Percentiles rank a stretch among this genome's conserved stretches.
These are phyloP conservation scores for Gaultheria prostrata DNA, from an alignment of 148 eudicot genomes.

Conservation along the genomic window DNA sequence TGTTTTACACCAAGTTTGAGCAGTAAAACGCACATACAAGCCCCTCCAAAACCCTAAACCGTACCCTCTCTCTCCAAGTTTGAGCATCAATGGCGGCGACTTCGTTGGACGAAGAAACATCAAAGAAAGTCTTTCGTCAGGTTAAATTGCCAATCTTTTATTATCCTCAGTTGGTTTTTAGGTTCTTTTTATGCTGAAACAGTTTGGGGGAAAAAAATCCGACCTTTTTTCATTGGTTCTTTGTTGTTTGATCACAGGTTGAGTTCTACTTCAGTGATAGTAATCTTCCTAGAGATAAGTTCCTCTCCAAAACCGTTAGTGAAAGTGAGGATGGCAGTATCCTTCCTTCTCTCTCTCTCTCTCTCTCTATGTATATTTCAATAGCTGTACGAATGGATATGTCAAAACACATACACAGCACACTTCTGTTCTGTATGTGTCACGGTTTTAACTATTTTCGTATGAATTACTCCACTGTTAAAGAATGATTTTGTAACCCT, in stretches of 20 bases:
- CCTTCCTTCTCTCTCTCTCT: conserved; percentile 34
- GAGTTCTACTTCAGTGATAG: conserved; percentile 96
- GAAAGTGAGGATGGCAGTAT: conserved; percentile 92
- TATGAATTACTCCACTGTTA: neutral
- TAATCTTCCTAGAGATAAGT: conserved; percentile 76
- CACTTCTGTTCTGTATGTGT: no score
- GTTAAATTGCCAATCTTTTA: conserved; percentile 22
- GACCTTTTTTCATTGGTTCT: neutral
- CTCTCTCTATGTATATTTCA: neutral
- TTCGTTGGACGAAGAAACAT: conserved; percentile 58
- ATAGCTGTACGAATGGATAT: neutral
- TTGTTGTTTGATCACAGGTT: conserved; percentile 40
- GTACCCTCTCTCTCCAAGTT: conserved; percentile 11
- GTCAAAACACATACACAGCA: neutral
- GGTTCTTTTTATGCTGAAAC: neutral
- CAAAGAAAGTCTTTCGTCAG: conserved; percentile 86
- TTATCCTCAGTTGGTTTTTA: neutral
- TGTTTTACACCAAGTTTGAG: neutral
- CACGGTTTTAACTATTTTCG: neutral
- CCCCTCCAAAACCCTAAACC: conserved; percentile 43
- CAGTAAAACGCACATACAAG: neutral
- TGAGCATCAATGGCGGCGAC: conserved; percentile 38
- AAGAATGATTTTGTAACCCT: no score
- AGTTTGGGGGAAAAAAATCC: neutral
- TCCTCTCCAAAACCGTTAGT: conserved; percentile 50